These are phyloP conservation scores for Kwoniella pini DNA, from an alignment of 768 basidiomycete genomes.

Conservation along the genomic window DNA sequence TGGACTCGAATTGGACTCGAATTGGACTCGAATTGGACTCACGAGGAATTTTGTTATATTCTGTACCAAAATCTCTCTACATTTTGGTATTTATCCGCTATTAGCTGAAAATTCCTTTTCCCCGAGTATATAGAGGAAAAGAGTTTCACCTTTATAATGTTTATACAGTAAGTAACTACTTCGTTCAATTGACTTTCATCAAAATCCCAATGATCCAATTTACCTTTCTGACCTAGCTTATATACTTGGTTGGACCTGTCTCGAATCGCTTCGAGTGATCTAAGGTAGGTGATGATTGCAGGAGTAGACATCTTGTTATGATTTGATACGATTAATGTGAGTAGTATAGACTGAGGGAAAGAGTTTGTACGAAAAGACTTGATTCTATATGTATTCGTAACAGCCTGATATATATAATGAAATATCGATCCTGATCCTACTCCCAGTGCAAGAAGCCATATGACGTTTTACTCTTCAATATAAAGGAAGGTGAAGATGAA, in stretches of 20 bases:
- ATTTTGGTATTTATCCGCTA: constrained; percentile 1
- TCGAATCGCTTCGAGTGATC: constrained; percentile 83
- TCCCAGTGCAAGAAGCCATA: too few species aligned
- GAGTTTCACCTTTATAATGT: constrained; percentile 71
- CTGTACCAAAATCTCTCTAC: constrained; percentile 76
- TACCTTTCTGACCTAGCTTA: constrained; percentile 70
- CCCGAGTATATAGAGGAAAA: too few species aligned
- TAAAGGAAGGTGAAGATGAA: too few species aligned
- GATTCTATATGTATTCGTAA: too few species aligned
- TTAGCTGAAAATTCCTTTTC: too few species aligned
- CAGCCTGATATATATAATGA: too few species aligned
- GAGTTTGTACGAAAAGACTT: too few species aligned
- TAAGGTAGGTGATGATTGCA: constrained; percentile 62
- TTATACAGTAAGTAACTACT: constrained; percentile 72
- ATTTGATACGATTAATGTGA: background rate
- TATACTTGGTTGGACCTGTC: constrained; percentile 78
- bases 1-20: too few species aligned
- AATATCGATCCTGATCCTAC: too few species aligned
- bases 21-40: background rate
- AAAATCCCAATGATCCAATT: constrained; percentile 83
- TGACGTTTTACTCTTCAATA: too few species aligned
- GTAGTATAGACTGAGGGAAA: too few species aligned
- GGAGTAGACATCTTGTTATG: constrained; percentile 2
- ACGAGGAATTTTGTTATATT: constrained; percentile 59
- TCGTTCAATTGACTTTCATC: constrained; percentile 71